A percentile compares a stretch with the other conserved stretches of the same genome.
These are phyloP conservation scores for Clonostachys solani DNA, from an alignment of 2,329 filamentous ascomycete genomes.

Conservation along the genomic window DNA sequence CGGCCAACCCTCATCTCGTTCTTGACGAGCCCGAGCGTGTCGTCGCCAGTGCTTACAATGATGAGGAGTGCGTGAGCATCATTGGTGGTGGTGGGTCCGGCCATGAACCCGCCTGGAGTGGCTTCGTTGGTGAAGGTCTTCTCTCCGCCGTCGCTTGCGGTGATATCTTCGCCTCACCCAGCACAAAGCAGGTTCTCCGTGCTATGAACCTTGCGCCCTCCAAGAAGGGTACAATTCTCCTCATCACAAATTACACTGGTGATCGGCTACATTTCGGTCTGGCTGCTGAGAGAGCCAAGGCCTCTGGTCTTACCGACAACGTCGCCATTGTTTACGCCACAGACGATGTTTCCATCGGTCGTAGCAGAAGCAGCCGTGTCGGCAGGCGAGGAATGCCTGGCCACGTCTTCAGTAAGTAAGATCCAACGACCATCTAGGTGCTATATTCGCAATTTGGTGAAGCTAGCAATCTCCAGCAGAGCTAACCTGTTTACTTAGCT, in stretches of 20 bases:
- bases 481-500: slow-evolving; percentile 26
- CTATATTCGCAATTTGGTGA: background rate
- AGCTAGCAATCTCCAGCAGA: background rate
- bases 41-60: slow-evolving; percentile 26
- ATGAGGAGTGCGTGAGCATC: slow-evolving; percentile 23
- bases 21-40: slow-evolving; percentile 35
- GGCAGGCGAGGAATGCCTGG: slow-evolving; percentile 70
- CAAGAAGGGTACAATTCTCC: slow-evolving; percentile 59
- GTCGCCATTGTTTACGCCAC: slow-evolving; percentile 69
- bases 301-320: slow-evolving; percentile 37
- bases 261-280: slow-evolving; percentile 72
- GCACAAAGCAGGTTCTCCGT: slow-evolving; percentile 65
- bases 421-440: slow-evolving; percentile 40
- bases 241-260: slow-evolving; percentile 74
- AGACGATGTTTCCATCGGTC: slow-evolving; percentile 70
- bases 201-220: slow-evolving; percentile 60
- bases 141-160: slow-evolving; percentile 68
- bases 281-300: slow-evolving; percentile 69
- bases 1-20: slow-evolving; percentile 25
- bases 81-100: slow-evolving; percentile 61
- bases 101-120: slow-evolving; percentile 69
- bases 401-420: slow-evolving; percentile 40
- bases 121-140: slow-evolving; percentile 66
- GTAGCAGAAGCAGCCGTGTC: slow-evolving; percentile 63
- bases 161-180: slow-evolving; percentile 71